These are phyloP conservation scores for Papiliotrema flavescens DNA, from an alignment of 1,284 basidiomycete genomes.

Conservation along the genomic window DNA sequence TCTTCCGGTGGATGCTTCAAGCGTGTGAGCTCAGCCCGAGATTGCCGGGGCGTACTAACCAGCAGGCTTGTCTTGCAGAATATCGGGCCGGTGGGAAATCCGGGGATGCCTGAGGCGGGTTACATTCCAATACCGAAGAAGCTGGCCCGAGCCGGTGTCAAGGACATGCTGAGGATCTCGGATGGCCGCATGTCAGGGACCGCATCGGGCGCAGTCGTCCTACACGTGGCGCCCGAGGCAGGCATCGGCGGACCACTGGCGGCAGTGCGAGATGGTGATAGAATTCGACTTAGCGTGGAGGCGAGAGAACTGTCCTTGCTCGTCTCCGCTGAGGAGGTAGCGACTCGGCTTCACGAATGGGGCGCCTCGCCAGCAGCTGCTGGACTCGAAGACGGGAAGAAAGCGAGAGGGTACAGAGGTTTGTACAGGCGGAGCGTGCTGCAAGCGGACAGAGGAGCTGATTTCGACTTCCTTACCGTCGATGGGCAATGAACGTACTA, in stretches of 20 bases:
- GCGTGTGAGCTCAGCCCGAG: constrained; percentile 16
- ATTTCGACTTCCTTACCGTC: constrained; percentile 37
- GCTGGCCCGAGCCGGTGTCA: constrained; percentile 38
- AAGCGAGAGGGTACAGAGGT: constrained; percentile 32
- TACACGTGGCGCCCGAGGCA: constrained; percentile 46
- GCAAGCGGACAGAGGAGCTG: constrained; percentile 40
- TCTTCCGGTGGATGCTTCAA: constrained; percentile 27
- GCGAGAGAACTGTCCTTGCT: constrained; percentile 22
- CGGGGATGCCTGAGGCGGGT: constrained; percentile 49
- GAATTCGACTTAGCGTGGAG: constrained; percentile 38
- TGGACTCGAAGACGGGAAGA: not conserved
- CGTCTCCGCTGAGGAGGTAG: constrained; percentile 26
- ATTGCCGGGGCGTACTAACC: not conserved
- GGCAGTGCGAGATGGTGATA: constrained; percentile 40
- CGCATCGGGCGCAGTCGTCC: constrained; percentile 39
- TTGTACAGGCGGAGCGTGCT: constrained; percentile 35
- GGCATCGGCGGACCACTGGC: constrained; percentile 45
- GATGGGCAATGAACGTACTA: too few species aligned
- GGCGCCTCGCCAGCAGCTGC: not conserved
- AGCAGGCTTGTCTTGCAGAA: constrained; percentile 39
- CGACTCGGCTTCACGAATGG: constrained; percentile 17
- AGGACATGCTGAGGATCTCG: constrained; percentile 44
- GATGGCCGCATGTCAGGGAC: constrained; percentile 48
- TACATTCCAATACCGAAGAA: constrained; percentile 45
- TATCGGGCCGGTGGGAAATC: constrained; percentile 42